phyloP scores from a whole-genome alignment of 495 filamentous ascomycete genomes.

The Penicillium simplicissimum region DNA sequence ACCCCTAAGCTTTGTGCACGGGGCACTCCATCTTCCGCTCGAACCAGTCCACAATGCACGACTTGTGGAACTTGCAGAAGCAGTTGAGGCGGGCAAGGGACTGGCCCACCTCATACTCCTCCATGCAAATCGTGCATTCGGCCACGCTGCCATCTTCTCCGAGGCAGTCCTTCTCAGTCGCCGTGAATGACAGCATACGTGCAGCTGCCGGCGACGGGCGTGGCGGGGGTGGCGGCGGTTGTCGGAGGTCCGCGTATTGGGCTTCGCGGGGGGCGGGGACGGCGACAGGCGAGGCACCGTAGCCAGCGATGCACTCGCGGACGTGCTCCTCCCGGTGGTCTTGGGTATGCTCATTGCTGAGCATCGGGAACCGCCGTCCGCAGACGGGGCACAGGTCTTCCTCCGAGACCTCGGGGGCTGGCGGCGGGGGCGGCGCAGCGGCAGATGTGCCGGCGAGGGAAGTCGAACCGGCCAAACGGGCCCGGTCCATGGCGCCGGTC shows the following conservation, averaged over 20 bases:
- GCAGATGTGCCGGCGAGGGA: background rate
- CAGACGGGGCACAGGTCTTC: slow-evolving; percentile 93
- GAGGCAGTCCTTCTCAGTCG: slow-evolving; percentile 90
- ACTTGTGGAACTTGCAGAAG: slow-evolving; percentile 85
- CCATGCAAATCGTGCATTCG: slow-evolving; percentile 95
- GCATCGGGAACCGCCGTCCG: slow-evolving; percentile 69
- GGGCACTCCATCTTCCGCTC: slow-evolving; percentile 56
- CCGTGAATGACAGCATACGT: slow-evolving; percentile 69
- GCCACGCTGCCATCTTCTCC: slow-evolving; percentile 57
- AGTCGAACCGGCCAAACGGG: background rate
- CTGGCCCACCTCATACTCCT: slow-evolving; percentile 87
- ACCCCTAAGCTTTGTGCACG: slow-evolving; percentile 42
- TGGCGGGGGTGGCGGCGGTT: slow-evolving; percentile 23
- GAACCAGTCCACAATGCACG: slow-evolving; percentile 62
- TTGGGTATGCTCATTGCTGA: slow-evolving; percentile 59
- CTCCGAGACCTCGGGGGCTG: slow-evolving; percentile 57
- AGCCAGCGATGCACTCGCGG: slow-evolving; percentile 64
- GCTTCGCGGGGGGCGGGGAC: slow-evolving; percentile 4
- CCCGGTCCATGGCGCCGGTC: background rate
- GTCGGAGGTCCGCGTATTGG: background rate
- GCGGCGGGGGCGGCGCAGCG: slow-evolving; percentile 7
- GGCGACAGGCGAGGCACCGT: slow-evolving; percentile 20
- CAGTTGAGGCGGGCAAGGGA: slow-evolving; percentile 86
- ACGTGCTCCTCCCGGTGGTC: slow-evolving; percentile 74
- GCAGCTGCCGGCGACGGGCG: slow-evolving; percentile 28